Evolutionary conservation across 2,329 filamentous ascomycete genomes (phyloP).

Genomic region (Fusarium ambrosium): DNA sequence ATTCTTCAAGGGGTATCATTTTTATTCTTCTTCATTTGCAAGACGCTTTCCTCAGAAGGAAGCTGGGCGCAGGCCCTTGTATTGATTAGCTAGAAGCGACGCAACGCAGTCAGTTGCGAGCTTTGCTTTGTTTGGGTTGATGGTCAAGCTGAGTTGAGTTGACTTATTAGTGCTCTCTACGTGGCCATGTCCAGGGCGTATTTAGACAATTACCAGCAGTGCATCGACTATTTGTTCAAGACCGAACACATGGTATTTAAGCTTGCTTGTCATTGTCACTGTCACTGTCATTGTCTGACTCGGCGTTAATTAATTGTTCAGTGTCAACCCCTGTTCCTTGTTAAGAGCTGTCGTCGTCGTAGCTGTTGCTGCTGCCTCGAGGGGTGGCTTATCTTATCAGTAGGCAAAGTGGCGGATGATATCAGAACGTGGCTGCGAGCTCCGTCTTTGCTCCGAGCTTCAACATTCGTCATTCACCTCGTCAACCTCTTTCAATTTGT

Average conservation of each 20-base stretch:
- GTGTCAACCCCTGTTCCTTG: not conserved
- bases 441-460: slow-evolving; percentile 30
- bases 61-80: slow-evolving; percentile 42
- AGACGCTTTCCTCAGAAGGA: slow-evolving; percentile 36
- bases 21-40: slow-evolving; percentile 9
- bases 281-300: not conserved
- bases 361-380: slow-evolving; percentile 42
- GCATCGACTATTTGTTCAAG: not conserved
- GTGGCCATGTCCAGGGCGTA: not conserved
- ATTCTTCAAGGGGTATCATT: slow-evolving; percentile 18
- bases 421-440: slow-evolving; percentile 42
- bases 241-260: not conserved
- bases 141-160: not conserved
- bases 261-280: not conserved
- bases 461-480: slow-evolving; percentile 16
- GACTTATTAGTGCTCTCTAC: not conserved
- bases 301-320: not conserved
- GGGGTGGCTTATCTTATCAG: slow-evolving; percentile 45
- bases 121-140: slow-evolving; percentile 15
- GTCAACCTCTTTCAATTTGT: not conserved
- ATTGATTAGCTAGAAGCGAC: slow-evolving; percentile 24
- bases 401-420: slow-evolving; percentile 35
- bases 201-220: not conserved
- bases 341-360: slow-evolving; percentile 32
- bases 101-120: slow-evolving; percentile 13